A percentile compares a stretch with the other conserved stretches of the same genome.
phyloP scores from a whole-genome alignment of 306 rosid species.

The Bauhinia variegata region DNA sequence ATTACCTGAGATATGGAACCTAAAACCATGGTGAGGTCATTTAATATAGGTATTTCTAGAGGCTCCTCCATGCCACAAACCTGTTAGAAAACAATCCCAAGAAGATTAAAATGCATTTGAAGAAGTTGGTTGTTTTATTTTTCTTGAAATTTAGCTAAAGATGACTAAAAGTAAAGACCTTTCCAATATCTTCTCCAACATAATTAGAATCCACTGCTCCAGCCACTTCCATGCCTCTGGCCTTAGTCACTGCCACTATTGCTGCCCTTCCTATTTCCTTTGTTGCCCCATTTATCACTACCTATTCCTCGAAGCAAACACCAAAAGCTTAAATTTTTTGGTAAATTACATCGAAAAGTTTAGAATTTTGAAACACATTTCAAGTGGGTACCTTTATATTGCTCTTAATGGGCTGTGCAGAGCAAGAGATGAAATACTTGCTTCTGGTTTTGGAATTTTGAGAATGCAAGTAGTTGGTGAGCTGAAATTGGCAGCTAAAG shows the following conservation, averaged over 20 bases:
- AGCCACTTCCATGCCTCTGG: slow-evolving; percentile 59
- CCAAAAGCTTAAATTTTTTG: neutral
- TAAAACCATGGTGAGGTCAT: slow-evolving; percentile 87
- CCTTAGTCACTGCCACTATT: slow-evolving; percentile 72
- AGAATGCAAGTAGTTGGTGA: slow-evolving; percentile 40
- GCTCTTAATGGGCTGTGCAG: slow-evolving; percentile 63
- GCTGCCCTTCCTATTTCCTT: slow-evolving; percentile 97
- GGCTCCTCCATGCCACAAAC: slow-evolving; percentile 89
- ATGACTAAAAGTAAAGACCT: slow-evolving; percentile 27
- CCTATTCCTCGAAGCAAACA: slow-evolving; percentile 42
- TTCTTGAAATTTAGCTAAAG: slow-evolving; percentile 1
- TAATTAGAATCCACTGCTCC: slow-evolving; percentile 50
- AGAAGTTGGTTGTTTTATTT: neutral
- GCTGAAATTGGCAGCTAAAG: slow-evolving; percentile 61
- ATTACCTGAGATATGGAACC: slow-evolving; percentile 94
- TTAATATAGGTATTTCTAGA: slow-evolving; percentile 82
- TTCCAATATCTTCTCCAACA: slow-evolving; percentile 57
- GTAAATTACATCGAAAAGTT: neutral
- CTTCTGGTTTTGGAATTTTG: slow-evolving; percentile 37
- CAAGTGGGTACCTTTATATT: slow-evolving; percentile 66
- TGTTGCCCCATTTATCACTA: slow-evolving; percentile 87
- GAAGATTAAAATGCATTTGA: neutral
- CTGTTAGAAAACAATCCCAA: slow-evolving; percentile 33
- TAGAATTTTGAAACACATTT: neutral
- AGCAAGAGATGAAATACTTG: slow-evolving; percentile 53